phyloP scores from a whole-genome alignment of 768 basidiomycete species.

The Mycena leptocephala region DNA sequence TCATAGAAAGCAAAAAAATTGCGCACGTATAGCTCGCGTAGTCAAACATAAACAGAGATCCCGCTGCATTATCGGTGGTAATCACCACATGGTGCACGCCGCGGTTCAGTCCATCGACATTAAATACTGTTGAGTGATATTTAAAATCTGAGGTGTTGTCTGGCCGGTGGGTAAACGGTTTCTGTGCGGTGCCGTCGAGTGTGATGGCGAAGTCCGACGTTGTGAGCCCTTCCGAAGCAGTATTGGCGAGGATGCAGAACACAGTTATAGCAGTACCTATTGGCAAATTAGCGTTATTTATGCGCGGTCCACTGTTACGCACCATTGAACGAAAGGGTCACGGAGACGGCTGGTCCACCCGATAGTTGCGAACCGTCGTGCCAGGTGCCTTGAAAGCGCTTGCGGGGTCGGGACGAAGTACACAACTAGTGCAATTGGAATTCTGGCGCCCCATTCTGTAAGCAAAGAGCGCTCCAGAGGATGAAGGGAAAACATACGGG shows the following conservation, averaged over 20 bases:
- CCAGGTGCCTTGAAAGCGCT: constrained; percentile 23
- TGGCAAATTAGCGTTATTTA: not conserved
- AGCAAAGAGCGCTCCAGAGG: not conserved
- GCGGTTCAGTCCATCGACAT: not conserved
- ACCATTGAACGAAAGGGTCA: constrained; percentile 22
- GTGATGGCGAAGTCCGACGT: constrained; percentile 2
- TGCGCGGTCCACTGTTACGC: not conserved
- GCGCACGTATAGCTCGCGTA: constrained; percentile 21
- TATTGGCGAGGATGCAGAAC: constrained; percentile 20
- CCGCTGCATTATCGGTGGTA: constrained; percentile 8
- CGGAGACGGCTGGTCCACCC: not conserved
- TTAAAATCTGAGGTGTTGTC: constrained; percentile 1
- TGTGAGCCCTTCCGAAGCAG: no score
- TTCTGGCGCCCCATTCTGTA: not conserved
- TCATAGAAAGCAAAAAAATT: not conserved
- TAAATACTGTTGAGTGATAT: constrained; percentile 1
- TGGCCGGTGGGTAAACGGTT: not conserved
- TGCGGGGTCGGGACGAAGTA: not conserved
- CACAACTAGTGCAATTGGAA: constrained; percentile 2
- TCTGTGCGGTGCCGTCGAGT: constrained; percentile 7
- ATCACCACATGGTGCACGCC: constrained; percentile 9
- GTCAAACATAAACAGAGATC: constrained; percentile 22
- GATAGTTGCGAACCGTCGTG: constrained; percentile 28
- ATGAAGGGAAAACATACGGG: not conserved
- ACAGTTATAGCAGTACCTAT: constrained; percentile 13